phyloP scores from a whole-genome alignment of 2,329 filamentous ascomycete species.

The Corniculantispora saksenae region DNA sequence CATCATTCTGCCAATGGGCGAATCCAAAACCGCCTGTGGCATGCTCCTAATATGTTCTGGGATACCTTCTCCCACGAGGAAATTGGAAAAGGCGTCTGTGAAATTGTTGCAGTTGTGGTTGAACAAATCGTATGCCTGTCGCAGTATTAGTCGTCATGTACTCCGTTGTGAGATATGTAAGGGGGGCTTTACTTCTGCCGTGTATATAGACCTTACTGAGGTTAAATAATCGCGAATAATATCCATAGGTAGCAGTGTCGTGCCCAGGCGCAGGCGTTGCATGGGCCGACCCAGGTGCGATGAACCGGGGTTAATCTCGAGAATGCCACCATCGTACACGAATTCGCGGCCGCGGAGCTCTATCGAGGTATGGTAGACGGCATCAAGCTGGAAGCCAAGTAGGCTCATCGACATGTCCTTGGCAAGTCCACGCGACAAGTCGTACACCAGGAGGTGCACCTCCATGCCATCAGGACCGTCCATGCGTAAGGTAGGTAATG shows the following conservation, averaged over 20 bases:
- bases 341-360: conserved; percentile 85
- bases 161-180: neutral
- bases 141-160: neutral
- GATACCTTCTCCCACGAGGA: conserved; percentile 84
- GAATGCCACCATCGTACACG: conserved; percentile 84
- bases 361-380: conserved; percentile 92
- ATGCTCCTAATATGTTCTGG: conserved; percentile 84
- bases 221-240: conserved; percentile 86
- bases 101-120: conserved; percentile 98
- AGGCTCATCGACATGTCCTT: conserved; percentile 55
- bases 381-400: conserved; percentile 71
- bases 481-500: neutral
- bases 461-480: conserved; percentile 57
- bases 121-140: conserved; percentile 80
- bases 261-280: conserved; percentile 72
- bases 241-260: conserved; percentile 75
- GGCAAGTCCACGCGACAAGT: conserved; percentile 66
- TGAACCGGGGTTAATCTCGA: conserved; percentile 74
- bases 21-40: conserved; percentile 80
- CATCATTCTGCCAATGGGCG: conserved; percentile 86
- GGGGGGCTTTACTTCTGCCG: conserved; percentile 59
- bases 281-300: conserved; percentile 88
- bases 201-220: conserved; percentile 80
- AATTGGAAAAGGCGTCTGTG: conserved; percentile 87
- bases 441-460: conserved; percentile 76